phyloP scores from a whole-genome alignment of 2,329 filamentous ascomycete genomes.

The Arthroderma uncinatum region DNA sequence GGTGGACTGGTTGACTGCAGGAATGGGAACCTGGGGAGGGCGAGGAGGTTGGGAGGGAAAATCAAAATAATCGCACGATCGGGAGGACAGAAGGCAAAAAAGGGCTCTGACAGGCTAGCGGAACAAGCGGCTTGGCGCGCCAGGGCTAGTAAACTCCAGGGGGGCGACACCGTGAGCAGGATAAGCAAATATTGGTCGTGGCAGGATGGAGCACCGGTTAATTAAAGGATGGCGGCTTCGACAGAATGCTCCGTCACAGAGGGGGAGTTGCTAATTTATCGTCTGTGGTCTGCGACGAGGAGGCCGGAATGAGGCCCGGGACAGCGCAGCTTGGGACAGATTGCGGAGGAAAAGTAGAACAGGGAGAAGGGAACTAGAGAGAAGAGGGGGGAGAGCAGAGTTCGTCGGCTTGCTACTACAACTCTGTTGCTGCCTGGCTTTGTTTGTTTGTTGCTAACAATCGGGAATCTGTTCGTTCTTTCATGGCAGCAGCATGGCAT shows the following conservation, averaged over 20 bases:
- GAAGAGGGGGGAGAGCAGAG: not conserved
- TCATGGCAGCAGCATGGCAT: not conserved
- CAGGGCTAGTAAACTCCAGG: not conserved
- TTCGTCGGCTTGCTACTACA: not conserved
- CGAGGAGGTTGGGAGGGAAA: conserved; percentile 3
- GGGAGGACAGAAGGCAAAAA: conserved; percentile 4
- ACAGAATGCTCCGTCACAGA: not conserved
- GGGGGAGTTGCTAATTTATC: not conserved
- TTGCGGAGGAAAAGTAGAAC: not conserved
- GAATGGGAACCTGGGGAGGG: not conserved
- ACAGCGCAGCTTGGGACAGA: not conserved
- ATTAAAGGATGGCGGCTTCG: not conserved
- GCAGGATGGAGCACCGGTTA: not conserved
- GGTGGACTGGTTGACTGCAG: not conserved
- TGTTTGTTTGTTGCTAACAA: conserved; percentile 1
- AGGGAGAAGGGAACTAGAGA: not conserved
- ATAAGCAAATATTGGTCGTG: not conserved
- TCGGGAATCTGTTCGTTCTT: not conserved
- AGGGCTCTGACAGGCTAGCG: conserved; percentile 4
- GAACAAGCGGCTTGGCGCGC: conserved; percentile 2
- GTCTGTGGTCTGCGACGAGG: not conserved
- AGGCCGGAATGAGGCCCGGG: not conserved
- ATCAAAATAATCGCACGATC: conserved; percentile 3
- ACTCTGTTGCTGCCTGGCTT: not conserved
- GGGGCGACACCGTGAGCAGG: not conserved